Evolutionary conservation across 73 alveolate species (phyloP), one percentile per base, ranked within the genome.

Genomic region (Stentor roeselii): DNA sequence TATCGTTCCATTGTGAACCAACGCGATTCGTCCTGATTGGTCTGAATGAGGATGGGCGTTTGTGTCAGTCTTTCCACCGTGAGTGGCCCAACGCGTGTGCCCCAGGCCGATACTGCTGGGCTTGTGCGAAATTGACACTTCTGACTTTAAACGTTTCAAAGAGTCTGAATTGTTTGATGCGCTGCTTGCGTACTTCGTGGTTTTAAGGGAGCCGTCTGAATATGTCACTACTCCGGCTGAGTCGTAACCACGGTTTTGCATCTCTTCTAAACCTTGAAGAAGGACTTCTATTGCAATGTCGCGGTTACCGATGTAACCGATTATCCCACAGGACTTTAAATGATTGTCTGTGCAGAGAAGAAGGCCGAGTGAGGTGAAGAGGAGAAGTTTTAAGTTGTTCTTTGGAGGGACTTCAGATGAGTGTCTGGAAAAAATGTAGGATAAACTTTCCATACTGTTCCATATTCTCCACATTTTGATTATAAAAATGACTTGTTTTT

Each of bases 21-120:
- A 86, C 21, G 94, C 94, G n/a, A 93, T 78, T 60, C 95, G 83
- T 21, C 89, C 83, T 2, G 80, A 60, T n/a, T 59, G 82, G 82
- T 94, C 98, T 21, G 42, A 88, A 88, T 94, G 98, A 59, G 98
- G 98, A 87, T 94, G 98, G 32, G 98, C 98, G 77, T 94, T 94
- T 37, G 75, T 75, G 78, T 90, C 97, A 32, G 96, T 93, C 86
- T 94, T 94, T 41, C 92, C 95, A 21, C 98, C 98, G 82, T 95
- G 96, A 59, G 98, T 94, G 3, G 98, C 98, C 98, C 98, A 94
- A 75, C 98, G 80, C 42, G 98, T 94, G 84, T 94, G 98, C 36
- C 98, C 98, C 27, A 94, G 90, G 35, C 97, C 98, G 11, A 94
- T 80, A 42, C 36, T 74, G 75, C 75, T 41, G 42, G 87, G 91